A percentile compares a stretch with the other conserved stretches of the same genome.
These are phyloP conservation scores for Mortierella claussenii DNA, from an alignment of 192 early-diverging fungal genomes.

Conservation along the genomic window DNA sequence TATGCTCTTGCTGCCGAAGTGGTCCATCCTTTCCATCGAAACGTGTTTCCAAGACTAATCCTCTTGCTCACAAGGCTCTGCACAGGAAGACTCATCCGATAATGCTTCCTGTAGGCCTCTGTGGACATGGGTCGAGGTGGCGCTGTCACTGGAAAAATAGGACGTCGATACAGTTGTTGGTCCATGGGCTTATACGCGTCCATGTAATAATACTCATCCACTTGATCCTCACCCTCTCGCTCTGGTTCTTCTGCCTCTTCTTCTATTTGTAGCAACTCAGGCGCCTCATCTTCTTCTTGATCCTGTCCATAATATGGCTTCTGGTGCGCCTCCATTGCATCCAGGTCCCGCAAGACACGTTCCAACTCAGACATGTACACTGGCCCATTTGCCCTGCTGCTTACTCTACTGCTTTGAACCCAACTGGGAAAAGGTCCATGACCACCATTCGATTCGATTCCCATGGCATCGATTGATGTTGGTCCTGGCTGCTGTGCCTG, in stretches of 20 bases:
- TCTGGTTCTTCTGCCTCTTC: constrained; percentile 37
- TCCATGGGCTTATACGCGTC: constrained; percentile 52
- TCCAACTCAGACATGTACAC: constrained; percentile 16
- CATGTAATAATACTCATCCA: constrained; percentile 45
- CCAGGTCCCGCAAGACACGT: constrained; percentile 18
- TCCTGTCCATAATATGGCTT: no score
- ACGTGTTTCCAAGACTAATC: constrained; percentile 25
- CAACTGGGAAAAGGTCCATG: no score
- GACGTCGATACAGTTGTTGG: constrained; percentile 37
- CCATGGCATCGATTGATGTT: not conserved
- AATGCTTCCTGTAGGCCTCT: constrained; percentile 32
- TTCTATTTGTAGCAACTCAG: no score
- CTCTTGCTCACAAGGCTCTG: constrained; percentile 37
- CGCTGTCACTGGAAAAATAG: constrained; percentile 5
- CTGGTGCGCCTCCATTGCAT: constrained; percentile 20
- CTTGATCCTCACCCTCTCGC: constrained; percentile 30
- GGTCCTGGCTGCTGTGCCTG: constrained; percentile 1
- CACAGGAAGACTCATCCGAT: constrained; percentile 43
- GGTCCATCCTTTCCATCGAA: constrained; percentile 32
- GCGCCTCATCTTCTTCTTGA: no score
- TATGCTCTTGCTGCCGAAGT: no score
- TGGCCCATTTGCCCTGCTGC: not conserved
- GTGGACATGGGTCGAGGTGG: constrained; percentile 40
- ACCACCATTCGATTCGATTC: not conserved
- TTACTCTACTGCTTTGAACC: not conserved